Percentiles rank a stretch among this genome's conserved stretches.
Conservation (phyloP, 2,329 filamentous ascomycete genomes). For the Aspergillus amoenus region DNA sequence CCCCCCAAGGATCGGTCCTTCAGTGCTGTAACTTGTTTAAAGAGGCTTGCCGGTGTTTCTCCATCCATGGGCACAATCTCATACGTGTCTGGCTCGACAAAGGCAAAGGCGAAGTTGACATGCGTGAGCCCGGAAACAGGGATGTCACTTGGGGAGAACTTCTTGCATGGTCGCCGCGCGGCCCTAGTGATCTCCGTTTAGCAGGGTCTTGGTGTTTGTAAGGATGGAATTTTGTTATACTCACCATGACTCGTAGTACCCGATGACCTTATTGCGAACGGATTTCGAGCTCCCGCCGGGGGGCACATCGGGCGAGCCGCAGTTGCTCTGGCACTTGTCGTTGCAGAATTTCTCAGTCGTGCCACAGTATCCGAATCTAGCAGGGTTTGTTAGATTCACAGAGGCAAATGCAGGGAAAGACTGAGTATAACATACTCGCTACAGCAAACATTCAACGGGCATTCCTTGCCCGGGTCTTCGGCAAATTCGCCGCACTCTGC, state of each 20-base stretch:
- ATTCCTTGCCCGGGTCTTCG: slow-evolving; percentile 14
- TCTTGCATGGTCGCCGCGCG: too few species aligned
- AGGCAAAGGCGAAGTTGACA: slow-evolving; percentile 14
- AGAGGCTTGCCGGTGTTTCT: slow-evolving; percentile 6
- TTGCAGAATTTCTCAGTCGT: slow-evolving; percentile 13
- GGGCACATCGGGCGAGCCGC: neutral
- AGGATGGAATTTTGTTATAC: neutral
- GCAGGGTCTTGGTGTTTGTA: too few species aligned
- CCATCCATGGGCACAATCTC: slow-evolving; percentile 1
- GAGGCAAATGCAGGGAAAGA: too few species aligned
- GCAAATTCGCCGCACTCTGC: slow-evolving; percentile 37
- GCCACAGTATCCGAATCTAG: slow-evolving; percentile 17
- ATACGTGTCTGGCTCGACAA: slow-evolving; percentile 1
- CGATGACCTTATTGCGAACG: slow-evolving; percentile 10
- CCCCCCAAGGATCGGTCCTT: neutral
- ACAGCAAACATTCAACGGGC: slow-evolving; percentile 34
- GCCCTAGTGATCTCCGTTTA: too few species aligned
- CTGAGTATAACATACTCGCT: slow-evolving; percentile 1
- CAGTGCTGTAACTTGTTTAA: neutral
- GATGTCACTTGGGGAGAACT: neutral
- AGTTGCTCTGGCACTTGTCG: slow-evolving; percentile 9
- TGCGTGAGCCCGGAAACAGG: slow-evolving; percentile 9
- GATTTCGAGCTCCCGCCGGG: neutral
- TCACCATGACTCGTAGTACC: slow-evolving; percentile 20
- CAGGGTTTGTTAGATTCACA: too few species aligned